Conservation (phyloP, 2,329 filamentous ascomycete species). For the Xylaria hypoxylon region DNA sequence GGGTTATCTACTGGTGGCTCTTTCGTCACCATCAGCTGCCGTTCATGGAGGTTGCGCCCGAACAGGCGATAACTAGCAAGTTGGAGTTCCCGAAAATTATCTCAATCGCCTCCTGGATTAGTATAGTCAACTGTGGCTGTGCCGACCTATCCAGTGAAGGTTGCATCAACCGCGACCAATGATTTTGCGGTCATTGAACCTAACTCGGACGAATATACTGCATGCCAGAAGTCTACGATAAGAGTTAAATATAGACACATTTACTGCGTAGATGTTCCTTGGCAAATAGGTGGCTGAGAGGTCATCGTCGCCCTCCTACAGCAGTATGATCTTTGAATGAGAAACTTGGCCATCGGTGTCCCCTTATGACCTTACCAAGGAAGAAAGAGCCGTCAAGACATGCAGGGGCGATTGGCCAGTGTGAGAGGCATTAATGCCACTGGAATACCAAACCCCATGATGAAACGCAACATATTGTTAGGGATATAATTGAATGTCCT, state of each 20-base stretch:
- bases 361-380: neutral
- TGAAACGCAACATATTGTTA: constrained; percentile 2
- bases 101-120: too few relatives aligned
- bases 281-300: neutral
- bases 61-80: neutral
- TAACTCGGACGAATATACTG: neutral
- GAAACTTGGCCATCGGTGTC: neutral
- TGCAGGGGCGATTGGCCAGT: constrained; percentile 14
- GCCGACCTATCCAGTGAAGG: constrained; percentile 1
- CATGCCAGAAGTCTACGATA: neutral
- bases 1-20: neutral
- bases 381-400: neutral
- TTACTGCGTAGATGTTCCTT: neutral
- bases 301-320: neutral
- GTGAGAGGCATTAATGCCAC: neutral
- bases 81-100: constrained; percentile 8
- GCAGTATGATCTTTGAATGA: constrained; percentile 3
- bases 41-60: neutral
- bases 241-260: constrained; percentile 23
- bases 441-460: constrained; percentile 1
- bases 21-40: constrained; percentile 1
- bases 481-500: neutral
- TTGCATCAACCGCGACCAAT: constrained; percentile 25
- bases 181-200: neutral
- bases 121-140: constrained; percentile 23